Evolutionary conservation across 805 yeast species (phyloP).

Genomic region (Lipomyces kockii): DNA sequence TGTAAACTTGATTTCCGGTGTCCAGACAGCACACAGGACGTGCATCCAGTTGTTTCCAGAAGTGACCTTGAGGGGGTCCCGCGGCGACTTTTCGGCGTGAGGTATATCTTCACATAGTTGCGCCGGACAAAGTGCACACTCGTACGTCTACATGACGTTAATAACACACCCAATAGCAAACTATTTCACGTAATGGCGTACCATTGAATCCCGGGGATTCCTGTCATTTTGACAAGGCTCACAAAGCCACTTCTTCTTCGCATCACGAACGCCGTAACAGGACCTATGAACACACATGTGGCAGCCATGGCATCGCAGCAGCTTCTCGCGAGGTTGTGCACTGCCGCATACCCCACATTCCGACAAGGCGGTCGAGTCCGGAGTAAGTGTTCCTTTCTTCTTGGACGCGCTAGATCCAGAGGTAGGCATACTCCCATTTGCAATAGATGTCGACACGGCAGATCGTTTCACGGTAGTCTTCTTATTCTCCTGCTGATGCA

Average conservation of each 20-base stretch:
- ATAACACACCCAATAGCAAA: not conserved
- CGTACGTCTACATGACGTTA: conserved; percentile 50
- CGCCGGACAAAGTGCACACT: conserved; percentile 67
- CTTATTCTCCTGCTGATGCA: conserved; percentile 6
- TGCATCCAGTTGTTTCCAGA: conserved; percentile 77
- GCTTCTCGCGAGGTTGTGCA: conserved; percentile 46
- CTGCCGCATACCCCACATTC: conserved; percentile 65
- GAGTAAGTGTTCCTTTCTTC: conserved; percentile 12
- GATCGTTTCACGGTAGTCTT: not conserved
- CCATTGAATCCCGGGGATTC: conserved; percentile 52
- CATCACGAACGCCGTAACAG: conserved; percentile 62
- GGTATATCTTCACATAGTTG: conserved; percentile 39
- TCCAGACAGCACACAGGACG: conserved; percentile 67
- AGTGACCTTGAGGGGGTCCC: conserved; percentile 75
- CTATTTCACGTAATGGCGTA: not conserved
- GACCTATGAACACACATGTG: conserved; percentile 69
- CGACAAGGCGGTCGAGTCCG: not conserved
- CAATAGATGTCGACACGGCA: not conserved
- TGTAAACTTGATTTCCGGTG: conserved; percentile 53
- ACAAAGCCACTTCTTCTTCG: conserved; percentile 65
- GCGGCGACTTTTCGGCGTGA: conserved; percentile 18
- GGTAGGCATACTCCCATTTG: not conserved
- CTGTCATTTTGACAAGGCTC: conserved; percentile 76
- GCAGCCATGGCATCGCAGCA: conserved; percentile 65
- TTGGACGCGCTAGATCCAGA: not conserved